These are phyloP conservation scores for Reticulascus tulasneorum DNA, from an alignment of 2,329 filamentous ascomycete species.

Conservation along the genomic window DNA sequence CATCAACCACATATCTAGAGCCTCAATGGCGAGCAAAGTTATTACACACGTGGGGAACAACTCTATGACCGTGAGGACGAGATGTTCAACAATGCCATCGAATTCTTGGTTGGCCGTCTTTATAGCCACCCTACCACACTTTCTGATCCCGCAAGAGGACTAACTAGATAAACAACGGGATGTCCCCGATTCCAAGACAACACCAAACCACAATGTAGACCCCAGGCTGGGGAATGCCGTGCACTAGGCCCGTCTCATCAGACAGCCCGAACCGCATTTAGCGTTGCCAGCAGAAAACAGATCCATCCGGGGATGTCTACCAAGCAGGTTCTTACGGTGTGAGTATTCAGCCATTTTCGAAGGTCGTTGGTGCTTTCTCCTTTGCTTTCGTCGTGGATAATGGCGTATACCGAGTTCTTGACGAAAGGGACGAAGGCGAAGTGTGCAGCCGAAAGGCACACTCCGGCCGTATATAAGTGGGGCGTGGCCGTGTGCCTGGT, in stretches of 20 bases:
- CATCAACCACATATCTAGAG: no score
- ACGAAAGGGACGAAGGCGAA: conserved; percentile 26
- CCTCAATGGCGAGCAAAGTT: no score
- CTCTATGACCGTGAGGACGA: not conserved
- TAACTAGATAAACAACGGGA: no score
- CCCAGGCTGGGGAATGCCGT: no score
- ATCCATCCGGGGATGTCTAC: conserved; percentile 27
- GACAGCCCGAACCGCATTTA: conserved; percentile 19
- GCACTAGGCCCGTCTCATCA: no score
- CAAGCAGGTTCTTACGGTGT: conserved; percentile 20
- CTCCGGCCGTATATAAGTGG: conserved; percentile 25
- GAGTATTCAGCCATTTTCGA: conserved; percentile 23
- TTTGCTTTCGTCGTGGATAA: conserved; percentile 19
- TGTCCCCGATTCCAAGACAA: not conserved
- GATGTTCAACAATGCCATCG: not conserved
- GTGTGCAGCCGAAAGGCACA: conserved; percentile 23
- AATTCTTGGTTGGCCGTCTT: not conserved
- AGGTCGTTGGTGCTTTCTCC: conserved; percentile 18
- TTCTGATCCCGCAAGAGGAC: no score
- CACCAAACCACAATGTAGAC: no score
- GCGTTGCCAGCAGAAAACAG: conserved; percentile 22
- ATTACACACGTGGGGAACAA: no score
- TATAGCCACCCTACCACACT: not conserved
- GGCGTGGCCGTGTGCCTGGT: conserved; percentile 15
- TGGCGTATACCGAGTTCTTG: conserved; percentile 21